A percentile compares a stretch with the other conserved stretches of the same genome.
Evolutionary conservation across 2,329 filamentous ascomycete genomes (phyloP).

Genomic region (Amesomyces nigricolor): DNA sequence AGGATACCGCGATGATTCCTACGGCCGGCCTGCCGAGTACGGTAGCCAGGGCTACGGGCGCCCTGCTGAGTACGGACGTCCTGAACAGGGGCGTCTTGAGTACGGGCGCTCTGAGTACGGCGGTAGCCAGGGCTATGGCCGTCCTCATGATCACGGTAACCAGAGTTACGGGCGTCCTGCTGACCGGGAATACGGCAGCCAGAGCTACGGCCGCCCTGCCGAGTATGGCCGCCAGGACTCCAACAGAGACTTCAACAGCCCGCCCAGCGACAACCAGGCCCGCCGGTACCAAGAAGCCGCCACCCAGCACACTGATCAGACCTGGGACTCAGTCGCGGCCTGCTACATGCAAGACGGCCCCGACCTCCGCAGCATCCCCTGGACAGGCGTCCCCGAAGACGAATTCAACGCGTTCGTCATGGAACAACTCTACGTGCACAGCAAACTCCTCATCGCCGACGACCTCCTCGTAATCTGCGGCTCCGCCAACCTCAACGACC

Average conservation of each 20-base stretch:
- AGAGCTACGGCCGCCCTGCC: conserved; percentile 25
- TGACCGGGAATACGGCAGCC: conserved; percentile 20
- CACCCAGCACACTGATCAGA: conserved; percentile 45
- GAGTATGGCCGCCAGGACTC: not conserved
- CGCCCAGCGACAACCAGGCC: conserved; percentile 42
- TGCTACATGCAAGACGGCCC: conserved; percentile 79
- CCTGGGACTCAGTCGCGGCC: conserved; percentile 69
- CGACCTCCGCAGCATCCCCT: conserved; percentile 56
- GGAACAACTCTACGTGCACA: conserved; percentile 59
- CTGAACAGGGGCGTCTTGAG: conserved; percentile 14
- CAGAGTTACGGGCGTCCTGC: conserved; percentile 12
- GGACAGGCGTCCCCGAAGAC: conserved; percentile 48
- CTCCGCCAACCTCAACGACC: conserved; percentile 54
- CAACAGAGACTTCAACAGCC: conserved; percentile 19
- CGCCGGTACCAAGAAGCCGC: conserved; percentile 69
- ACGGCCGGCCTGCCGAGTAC: not conserved
- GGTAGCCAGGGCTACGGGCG: conserved; percentile 30
- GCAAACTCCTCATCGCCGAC: conserved; percentile 73
- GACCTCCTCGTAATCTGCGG: conserved; percentile 79
- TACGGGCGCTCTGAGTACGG: no score
- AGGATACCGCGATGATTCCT: not conserved
- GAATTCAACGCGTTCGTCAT: conserved; percentile 58
- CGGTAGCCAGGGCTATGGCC: conserved; percentile 30
- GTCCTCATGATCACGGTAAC: not conserved
- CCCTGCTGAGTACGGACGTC: not conserved